Conservation (phyloP, 139 green algal genomes). For the Chlamydomonas sp. region DNA sequence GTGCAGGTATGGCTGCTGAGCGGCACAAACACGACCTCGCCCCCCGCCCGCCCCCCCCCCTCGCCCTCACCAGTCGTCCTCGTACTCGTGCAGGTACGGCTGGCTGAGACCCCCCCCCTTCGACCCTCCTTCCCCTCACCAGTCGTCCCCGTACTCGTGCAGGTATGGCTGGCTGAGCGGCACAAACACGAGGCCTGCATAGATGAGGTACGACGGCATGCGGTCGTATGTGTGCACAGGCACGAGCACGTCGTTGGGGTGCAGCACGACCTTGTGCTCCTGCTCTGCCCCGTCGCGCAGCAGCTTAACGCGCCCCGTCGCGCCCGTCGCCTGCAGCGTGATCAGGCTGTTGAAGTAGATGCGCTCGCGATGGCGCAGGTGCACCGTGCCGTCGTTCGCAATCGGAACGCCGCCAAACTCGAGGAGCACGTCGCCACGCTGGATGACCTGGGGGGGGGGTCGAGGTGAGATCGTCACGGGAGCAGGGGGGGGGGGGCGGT, state of each 20-base stretch:
- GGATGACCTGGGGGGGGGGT: constrained; percentile 32
- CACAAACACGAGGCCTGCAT: constrained; percentile 56
- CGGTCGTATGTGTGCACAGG: constrained; percentile 58
- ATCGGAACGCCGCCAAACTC: constrained; percentile 60
- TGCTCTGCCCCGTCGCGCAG: constrained; percentile 31
- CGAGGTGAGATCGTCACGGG: no score
- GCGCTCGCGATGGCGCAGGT: constrained; percentile 55
- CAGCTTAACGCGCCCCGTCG: constrained; percentile 34
- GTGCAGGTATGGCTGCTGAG: constrained; percentile 58
- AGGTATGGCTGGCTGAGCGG: constrained; percentile 58
- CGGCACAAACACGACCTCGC: no score
- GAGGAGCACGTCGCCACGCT: constrained; percentile 59
- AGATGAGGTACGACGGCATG: constrained; percentile 53
- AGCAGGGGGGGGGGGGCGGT: background rate
- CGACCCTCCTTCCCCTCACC: constrained; percentile 28
- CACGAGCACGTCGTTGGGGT: constrained; percentile 49
- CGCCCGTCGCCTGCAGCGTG: constrained; percentile 41
- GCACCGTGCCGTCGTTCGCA: constrained; percentile 50
- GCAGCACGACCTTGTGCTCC: constrained; percentile 21
- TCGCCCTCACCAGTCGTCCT: constrained; percentile 47
- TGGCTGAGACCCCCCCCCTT: no score
- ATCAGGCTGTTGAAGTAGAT: constrained; percentile 71
- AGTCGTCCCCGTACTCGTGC: constrained; percentile 63
- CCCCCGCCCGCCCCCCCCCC: no score
- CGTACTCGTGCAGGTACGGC: constrained; percentile 58